Evolutionary conservation across 805 yeast genomes (phyloP).

Genomic region (Osmozyma mogii): DNA sequence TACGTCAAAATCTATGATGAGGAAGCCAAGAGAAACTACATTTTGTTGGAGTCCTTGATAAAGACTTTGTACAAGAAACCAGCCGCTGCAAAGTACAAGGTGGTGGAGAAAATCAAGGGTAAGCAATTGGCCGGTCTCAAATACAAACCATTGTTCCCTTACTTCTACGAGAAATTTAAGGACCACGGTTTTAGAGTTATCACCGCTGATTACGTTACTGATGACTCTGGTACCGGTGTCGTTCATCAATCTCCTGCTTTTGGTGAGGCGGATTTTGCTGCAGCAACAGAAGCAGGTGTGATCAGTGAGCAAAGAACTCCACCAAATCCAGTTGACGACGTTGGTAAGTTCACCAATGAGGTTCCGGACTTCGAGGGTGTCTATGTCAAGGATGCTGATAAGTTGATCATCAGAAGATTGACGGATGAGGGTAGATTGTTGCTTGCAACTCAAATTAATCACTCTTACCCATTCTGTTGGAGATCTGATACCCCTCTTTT

Average conservation of each 20-base stretch:
- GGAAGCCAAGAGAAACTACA: conserved; percentile 71
- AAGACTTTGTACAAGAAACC: conserved; percentile 92
- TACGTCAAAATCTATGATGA: conserved; percentile 91
- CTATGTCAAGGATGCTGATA: conserved; percentile 94
- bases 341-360: conserved; percentile 72
- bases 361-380: conserved; percentile 72
- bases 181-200: conserved; percentile 79
- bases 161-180: conserved; percentile 66
- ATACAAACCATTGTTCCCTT: conserved; percentile 79
- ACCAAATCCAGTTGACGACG: conserved; percentile 94
- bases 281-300: conserved; percentile 68
- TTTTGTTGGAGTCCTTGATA: conserved; percentile 75
- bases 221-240: conserved; percentile 97
- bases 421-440: conserved; percentile 71
- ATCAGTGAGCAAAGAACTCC: conserved; percentile 61
- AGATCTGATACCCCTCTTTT: conserved; percentile 97
- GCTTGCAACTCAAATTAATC: conserved; percentile 76
- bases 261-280: conserved; percentile 97
- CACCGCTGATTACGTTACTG: conserved; percentile 76
- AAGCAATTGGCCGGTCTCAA: conserved; percentile 67
- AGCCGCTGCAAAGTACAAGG: conserved; percentile 74
- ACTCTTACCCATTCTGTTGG: conserved; percentile 99
- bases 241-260: conserved; percentile 98
- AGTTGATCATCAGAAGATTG: conserved; percentile 76
- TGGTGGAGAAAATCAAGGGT: conserved; percentile 78